Evolutionary conservation across 768 basidiomycete genomes (phyloP).

Genomic region (Phaeotremella skinneri): DNA sequence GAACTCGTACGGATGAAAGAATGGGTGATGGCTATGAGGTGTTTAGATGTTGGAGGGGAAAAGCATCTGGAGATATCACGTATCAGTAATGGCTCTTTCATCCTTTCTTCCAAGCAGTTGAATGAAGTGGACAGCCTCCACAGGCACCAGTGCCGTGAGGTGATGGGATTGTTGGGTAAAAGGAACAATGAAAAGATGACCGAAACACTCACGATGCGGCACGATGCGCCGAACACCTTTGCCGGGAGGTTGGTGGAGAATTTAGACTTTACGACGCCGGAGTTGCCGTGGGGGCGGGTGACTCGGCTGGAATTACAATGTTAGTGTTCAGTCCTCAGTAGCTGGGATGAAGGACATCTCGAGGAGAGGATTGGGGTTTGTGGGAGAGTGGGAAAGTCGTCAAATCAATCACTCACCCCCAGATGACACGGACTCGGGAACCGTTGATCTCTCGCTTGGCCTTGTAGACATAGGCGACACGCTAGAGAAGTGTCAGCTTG

Average conservation of each 20-base stretch:
- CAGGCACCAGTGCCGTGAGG: neutral
- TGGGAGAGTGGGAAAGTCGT: neutral
- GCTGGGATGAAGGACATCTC: neutral
- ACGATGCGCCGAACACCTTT: constrained; percentile 85
- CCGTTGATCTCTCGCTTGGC: constrained; percentile 92
- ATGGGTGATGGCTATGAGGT: constrained; percentile 2
- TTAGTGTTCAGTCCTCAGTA: too few species aligned
- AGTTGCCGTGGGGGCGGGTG: constrained; percentile 88
- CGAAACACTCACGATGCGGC: constrained; percentile 53
- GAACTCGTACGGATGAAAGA: constrained; percentile 24
- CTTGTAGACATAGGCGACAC: constrained; percentile 96
- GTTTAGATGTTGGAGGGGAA: constrained; percentile 53
- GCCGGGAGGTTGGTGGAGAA: constrained; percentile 94
- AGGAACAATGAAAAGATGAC: neutral
- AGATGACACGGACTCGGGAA: constrained; percentile 94
- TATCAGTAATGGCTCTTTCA: constrained; percentile 1
- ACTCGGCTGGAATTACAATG: too few species aligned
- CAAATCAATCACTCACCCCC: constrained; percentile 59
- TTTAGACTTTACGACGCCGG: constrained; percentile 95
- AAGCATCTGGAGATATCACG: constrained; percentile 48
- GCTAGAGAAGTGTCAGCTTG: constrained; percentile 56
- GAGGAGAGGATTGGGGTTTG: neutral
- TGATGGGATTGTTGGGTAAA: neutral
- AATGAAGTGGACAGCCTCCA: neutral
- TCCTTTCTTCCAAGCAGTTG: neutral